These are phyloP conservation scores for Theobroma cacao DNA, from an alignment of 345 rosid species.

Conservation along the genomic window DNA sequence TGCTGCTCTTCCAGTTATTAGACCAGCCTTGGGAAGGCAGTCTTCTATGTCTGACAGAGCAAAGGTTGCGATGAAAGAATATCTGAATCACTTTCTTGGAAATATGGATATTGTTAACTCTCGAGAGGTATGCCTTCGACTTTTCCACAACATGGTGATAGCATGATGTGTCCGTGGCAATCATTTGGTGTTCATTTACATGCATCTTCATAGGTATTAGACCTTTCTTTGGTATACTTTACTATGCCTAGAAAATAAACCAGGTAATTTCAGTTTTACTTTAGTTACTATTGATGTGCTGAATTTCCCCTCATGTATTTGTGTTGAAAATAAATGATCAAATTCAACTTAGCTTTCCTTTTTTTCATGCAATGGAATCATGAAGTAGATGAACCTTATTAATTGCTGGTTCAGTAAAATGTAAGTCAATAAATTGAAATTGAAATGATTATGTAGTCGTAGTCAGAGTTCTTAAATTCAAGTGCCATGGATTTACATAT, in stretches of 20 bases:
- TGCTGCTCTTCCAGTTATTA: slow-evolving; percentile 92
- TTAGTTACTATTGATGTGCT: too few species aligned
- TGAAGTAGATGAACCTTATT: neutral
- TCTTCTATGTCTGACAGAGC: slow-evolving; percentile 86
- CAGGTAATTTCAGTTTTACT: neutral
- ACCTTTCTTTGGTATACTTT: neutral
- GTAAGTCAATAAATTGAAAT: neutral
- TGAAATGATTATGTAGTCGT: neutral
- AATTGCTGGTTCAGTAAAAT: neutral
- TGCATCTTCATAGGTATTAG: neutral
- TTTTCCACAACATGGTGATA: neutral
- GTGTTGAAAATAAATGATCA: neutral
- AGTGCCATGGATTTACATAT: neutral
- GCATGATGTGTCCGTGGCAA: neutral
- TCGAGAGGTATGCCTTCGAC: slow-evolving; percentile 62
- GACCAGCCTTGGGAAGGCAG: slow-evolving; percentile 89
- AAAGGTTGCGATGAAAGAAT: slow-evolving; percentile 95
- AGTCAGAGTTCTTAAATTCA: neutral
- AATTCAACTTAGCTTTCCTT: neutral
- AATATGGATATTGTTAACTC: slow-evolving; percentile 94
- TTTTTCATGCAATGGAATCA: neutral
- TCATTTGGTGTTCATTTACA: slow-evolving; percentile 13
- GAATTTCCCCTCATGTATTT: neutral
- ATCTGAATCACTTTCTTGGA: slow-evolving; percentile 89
- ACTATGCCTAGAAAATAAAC: neutral